Conservation (phyloP, 306 rosid species). For the Trichosanthes truncata region DNA sequence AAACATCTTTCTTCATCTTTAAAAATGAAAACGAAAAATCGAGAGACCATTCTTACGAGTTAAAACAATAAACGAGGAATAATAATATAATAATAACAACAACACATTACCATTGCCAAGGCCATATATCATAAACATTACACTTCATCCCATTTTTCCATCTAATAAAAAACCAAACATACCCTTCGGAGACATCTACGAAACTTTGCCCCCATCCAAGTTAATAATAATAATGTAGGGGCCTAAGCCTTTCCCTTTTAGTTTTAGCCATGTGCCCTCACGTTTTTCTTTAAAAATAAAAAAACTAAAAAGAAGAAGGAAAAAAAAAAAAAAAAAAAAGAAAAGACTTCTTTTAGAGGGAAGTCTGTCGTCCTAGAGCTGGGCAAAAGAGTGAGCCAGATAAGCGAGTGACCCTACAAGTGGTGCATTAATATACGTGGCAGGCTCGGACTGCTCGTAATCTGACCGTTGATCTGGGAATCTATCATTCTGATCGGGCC, state of each 20-base stretch:
- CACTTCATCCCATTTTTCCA: neutral
- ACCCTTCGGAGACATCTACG: neutral
- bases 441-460: conserved; percentile 62
- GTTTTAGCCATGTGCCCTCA: conserved; percentile 18
- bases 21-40: too few relatives aligned
- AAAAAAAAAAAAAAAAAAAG: neutral
- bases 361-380: conserved; percentile 21
- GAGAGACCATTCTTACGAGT: neutral
- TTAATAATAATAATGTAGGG: conserved; percentile 19
- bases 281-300: neutral
- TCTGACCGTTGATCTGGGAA: conserved; percentile 61
- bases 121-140: neutral
- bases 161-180: neutral
- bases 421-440: conserved; percentile 60
- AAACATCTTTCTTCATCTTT: too few relatives aligned
- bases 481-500: conserved; percentile 47
- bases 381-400: conserved; percentile 60
- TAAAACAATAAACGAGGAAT: neutral
- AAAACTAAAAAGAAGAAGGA: neutral
- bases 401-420: conserved; percentile 54
- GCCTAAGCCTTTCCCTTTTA: conserved; percentile 10
- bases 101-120: neutral
- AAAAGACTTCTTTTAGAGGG: neutral
- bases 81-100: too few relatives aligned
- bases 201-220: neutral